These are phyloP conservation scores for Xylaria sp. DNA, from an alignment of 2,329 filamentous ascomycete species.

Conservation along the genomic window DNA sequence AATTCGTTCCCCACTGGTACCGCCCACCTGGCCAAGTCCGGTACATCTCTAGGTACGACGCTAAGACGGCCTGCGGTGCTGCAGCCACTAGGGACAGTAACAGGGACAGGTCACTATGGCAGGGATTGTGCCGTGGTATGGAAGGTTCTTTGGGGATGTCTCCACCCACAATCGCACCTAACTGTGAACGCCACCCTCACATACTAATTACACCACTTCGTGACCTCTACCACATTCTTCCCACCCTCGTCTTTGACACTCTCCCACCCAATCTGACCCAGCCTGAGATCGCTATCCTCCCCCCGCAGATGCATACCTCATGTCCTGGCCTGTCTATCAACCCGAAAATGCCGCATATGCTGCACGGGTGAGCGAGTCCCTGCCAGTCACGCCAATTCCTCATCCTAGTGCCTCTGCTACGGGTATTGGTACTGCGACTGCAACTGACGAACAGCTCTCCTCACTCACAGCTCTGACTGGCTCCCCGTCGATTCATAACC, in stretches of 20 bases:
- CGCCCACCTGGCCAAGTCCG: no score
- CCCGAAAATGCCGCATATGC: slow-evolving; percentile 66
- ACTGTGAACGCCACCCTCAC: slow-evolving; percentile 36
- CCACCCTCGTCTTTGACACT: slow-evolving; percentile 32
- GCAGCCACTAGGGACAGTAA: slow-evolving; percentile 14
- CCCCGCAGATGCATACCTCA: slow-evolving; percentile 66
- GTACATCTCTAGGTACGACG: no score
- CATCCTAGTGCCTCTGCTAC: slow-evolving; percentile 41
- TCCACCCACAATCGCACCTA: slow-evolving; percentile 31
- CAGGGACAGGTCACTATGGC: slow-evolving; percentile 7
- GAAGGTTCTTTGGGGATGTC: slow-evolving; percentile 25
- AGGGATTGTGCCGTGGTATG: slow-evolving; percentile 23
- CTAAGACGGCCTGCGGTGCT: slow-evolving; percentile 10
- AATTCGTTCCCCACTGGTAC: no score
- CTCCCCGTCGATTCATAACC: slow-evolving; percentile 42
- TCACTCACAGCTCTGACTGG: slow-evolving; percentile 45
- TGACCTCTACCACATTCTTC: slow-evolving; percentile 45
- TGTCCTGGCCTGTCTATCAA: slow-evolving; percentile 64
- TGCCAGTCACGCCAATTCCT: slow-evolving; percentile 38
- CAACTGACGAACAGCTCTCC: slow-evolving; percentile 46
- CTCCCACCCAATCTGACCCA: slow-evolving; percentile 33
- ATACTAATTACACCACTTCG: slow-evolving; percentile 31
- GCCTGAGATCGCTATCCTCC: slow-evolving; percentile 32
- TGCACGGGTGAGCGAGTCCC: slow-evolving; percentile 47
- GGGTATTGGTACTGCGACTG: slow-evolving; percentile 39